Evolutionary conservation across 306 rosid species (phyloP).

Genomic region (Rosa chinensis): DNA sequence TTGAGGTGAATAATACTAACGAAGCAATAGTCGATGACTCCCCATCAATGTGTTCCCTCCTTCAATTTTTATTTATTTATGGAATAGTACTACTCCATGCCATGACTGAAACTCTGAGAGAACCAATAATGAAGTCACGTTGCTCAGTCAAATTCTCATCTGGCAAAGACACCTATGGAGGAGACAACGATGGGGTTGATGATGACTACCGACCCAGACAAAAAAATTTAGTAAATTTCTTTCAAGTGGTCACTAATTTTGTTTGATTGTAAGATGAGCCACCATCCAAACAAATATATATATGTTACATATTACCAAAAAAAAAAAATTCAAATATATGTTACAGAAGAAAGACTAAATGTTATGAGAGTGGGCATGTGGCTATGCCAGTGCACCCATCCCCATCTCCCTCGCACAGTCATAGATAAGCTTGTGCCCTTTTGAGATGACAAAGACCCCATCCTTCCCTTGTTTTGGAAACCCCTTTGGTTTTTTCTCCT

Average conservation of each 20-base stretch:
- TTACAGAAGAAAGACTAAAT: neutral
- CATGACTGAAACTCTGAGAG: neutral
- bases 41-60: neutral
- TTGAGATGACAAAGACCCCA: slow-evolving; percentile 43
- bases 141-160: slow-evolving; percentile 23
- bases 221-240: neutral
- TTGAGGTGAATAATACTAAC: too few relatives aligned
- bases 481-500: slow-evolving; percentile 11
- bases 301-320: too few relatives aligned
- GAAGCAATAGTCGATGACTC: too few relatives aligned
- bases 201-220: slow-evolving; percentile 19
- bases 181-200: slow-evolving; percentile 26
- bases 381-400: slow-evolving; percentile 43
- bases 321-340: neutral
- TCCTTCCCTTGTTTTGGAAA: slow-evolving; percentile 7
- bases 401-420: slow-evolving; percentile 28
- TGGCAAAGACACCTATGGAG: slow-evolving; percentile 24
- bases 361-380: slow-evolving; percentile 39
- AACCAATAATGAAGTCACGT: slow-evolving; percentile 35
- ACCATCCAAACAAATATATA: neutral
- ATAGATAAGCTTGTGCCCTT: slow-evolving; percentile 43
- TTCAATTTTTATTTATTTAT: neutral
- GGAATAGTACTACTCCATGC: neutral
- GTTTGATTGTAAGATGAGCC: neutral
- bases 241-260: neutral